Conservation (phyloP, 805 yeast species). For the Spathaspora sp. region DNA sequence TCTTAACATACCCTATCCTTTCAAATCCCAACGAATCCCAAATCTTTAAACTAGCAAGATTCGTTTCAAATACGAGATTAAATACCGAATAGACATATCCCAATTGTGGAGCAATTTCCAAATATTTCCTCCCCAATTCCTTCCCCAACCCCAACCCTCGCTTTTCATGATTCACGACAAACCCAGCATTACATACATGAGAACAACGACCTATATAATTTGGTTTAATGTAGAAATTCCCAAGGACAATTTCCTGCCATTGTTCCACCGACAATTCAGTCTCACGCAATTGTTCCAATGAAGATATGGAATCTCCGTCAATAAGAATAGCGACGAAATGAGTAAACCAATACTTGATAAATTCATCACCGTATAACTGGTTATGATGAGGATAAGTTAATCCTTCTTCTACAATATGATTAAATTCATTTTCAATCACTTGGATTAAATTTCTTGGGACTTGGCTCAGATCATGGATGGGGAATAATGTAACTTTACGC, state of each 20-base stretch:
- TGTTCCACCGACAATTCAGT: conserved; percentile 36
- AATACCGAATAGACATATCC: conserved; percentile 84
- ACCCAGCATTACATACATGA: conserved; percentile 87
- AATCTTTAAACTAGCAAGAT: conserved; percentile 66
- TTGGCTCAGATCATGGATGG: conserved; percentile 45
- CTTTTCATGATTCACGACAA: conserved; percentile 55
- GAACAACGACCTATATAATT: conserved; percentile 83
- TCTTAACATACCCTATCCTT: conserved; percentile 67
- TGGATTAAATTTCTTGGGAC: conserved; percentile 51
- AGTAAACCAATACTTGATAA: conserved; percentile 62
- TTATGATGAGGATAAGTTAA: conserved; percentile 66
- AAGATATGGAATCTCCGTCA: conserved; percentile 24
- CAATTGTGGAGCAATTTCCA: conserved; percentile 68
- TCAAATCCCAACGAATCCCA: conserved; percentile 88
- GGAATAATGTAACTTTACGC: conserved; percentile 53
- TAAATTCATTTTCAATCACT: conserved; percentile 50
- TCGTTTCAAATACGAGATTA: conserved; percentile 82
- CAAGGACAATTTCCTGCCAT: conserved; percentile 54
- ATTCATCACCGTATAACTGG: conserved; percentile 43
- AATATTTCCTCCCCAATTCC: conserved; percentile 63
- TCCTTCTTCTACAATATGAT: conserved; percentile 67
- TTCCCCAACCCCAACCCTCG: conserved; percentile 73
- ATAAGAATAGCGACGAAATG: conserved; percentile 64
- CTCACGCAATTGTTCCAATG: conserved; percentile 10
- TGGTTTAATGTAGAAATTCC: conserved; percentile 80